A percentile compares a stretch with the other conserved stretches of the same genome.
Conservation (phyloP, 495 filamentous ascomycete species). For the Mytilinidion resinicola region DNA sequence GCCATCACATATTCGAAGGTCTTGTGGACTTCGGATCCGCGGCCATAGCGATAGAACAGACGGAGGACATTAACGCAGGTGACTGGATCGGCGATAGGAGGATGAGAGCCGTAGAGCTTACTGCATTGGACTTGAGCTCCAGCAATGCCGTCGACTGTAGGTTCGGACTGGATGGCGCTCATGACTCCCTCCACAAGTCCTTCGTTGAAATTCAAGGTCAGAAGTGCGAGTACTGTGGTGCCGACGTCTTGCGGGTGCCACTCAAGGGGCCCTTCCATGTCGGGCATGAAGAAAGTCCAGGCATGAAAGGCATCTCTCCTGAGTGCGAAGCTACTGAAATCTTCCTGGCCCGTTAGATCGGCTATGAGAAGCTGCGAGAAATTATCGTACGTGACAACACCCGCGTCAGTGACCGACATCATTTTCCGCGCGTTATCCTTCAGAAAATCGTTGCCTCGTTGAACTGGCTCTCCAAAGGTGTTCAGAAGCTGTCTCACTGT, state of each 20-base stretch:
- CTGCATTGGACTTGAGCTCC: neutral
- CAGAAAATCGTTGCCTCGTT: neutral
- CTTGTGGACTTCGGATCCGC: neutral
- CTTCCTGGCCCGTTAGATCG: neutral
- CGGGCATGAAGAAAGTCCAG: neutral
- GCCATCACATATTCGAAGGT: neutral
- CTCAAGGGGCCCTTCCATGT: neutral
- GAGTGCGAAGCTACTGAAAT: neutral
- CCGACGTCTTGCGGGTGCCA: neutral
- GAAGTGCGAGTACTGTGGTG: neutral
- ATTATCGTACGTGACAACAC: neutral
- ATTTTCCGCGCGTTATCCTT: neutral
- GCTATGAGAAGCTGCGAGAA: neutral
- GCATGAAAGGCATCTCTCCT: neutral
- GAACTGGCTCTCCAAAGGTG: neutral
- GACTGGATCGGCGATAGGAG: neutral
- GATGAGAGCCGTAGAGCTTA: neutral
- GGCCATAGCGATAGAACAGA: neutral
- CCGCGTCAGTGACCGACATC: neutral
- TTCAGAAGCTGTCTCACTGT: neutral
- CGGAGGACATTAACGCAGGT: neutral
- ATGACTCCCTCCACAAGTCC: neutral
- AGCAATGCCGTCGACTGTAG: neutral
- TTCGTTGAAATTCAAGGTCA: neutral
- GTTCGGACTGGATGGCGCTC: neutral